phyloP scores from a whole-genome alignment of 2,329 filamentous ascomycete species.

The Pseudogymnoascus sp. region DNA sequence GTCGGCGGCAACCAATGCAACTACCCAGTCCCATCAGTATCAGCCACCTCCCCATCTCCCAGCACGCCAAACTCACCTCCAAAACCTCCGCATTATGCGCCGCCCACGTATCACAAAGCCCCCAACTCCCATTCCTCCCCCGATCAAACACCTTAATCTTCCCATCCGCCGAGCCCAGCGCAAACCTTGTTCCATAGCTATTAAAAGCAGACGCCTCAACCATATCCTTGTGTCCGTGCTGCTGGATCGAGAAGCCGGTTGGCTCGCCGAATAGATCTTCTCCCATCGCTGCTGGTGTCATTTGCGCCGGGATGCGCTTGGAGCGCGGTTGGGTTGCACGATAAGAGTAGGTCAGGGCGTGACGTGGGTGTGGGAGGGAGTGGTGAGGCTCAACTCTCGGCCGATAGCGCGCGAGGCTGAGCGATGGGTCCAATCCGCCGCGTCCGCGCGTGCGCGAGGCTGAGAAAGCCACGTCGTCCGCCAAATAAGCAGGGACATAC shows the following conservation, averaged over 20 bases:
- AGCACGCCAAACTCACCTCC: conserved; percentile 50
- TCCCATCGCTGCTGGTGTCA: background rate
- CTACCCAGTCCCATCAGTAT: conserved; percentile 34
- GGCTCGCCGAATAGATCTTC: background rate
- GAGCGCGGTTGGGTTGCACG: background rate
- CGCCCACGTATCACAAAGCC: conserved; percentile 75
- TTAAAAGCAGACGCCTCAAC: conserved; percentile 64
- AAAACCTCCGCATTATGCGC: conserved; percentile 86
- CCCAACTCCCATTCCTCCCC: conserved; percentile 69
- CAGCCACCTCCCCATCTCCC: conserved; percentile 9
- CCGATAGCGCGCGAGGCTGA: background rate
- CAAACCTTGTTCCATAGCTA: conserved; percentile 82
- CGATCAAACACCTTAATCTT: conserved; percentile 86
- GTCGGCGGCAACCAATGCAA: conserved; percentile 91
- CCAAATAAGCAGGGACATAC: too few species aligned
- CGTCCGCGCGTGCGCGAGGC: background rate
- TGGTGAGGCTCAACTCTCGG: background rate
- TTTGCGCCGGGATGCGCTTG: background rate
- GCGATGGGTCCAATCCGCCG: background rate
- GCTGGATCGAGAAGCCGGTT: conserved; percentile 41
- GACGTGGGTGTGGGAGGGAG: background rate
- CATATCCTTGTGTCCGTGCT: conserved; percentile 60
- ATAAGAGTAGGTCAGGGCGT: background rate
- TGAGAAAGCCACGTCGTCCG: background rate
- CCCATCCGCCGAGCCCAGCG: conserved; percentile 85